A percentile compares a stretch with the other conserved stretches of the same genome.
Conservation (phyloP, 306 rosid genomes). For the Trifolium pratense region DNA sequence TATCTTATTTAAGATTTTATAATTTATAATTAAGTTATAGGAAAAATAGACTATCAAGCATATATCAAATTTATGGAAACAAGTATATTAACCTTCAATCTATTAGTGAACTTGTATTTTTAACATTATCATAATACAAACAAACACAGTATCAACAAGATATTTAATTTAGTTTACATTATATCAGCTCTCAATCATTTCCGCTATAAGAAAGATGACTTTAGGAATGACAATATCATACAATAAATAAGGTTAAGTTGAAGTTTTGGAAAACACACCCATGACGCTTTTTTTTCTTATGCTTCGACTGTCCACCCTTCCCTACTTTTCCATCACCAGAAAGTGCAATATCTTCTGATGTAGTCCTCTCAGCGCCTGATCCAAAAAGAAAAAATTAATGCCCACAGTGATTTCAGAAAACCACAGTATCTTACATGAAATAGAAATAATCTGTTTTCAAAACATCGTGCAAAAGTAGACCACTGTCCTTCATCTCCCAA, state of each 20-base stretch:
- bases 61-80: conserved; percentile 12
- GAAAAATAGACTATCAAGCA: conserved; percentile 22
- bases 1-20: conserved; percentile 3
- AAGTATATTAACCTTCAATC: too few relatives aligned
- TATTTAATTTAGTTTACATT: conserved; percentile 19
- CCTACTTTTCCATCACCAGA: conserved; percentile 65
- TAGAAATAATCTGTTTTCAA: conserved; percentile 35
- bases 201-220: conserved; percentile 22
- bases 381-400: conserved; percentile 33
- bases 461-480: conserved; percentile 35
- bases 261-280: conserved; percentile 65
- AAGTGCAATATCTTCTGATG: conserved; percentile 56
- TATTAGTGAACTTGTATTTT: background rate
- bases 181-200: conserved; percentile 26
- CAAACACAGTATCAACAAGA: conserved; percentile 21
- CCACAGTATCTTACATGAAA: conserved; percentile 33
- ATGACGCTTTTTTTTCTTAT: conserved; percentile 74
- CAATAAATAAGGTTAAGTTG: conserved; percentile 30
- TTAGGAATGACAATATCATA: conserved; percentile 25
- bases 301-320: conserved; percentile 71
- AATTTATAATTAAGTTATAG: background rate
- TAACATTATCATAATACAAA: conserved; percentile 27
- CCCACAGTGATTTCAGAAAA: conserved; percentile 24
- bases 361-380: conserved; percentile 66
- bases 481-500: conserved; percentile 18